These are phyloP conservation scores for Neurospora sp. DNA, from an alignment of 495 filamentous ascomycete species.

Conservation along the genomic window DNA sequence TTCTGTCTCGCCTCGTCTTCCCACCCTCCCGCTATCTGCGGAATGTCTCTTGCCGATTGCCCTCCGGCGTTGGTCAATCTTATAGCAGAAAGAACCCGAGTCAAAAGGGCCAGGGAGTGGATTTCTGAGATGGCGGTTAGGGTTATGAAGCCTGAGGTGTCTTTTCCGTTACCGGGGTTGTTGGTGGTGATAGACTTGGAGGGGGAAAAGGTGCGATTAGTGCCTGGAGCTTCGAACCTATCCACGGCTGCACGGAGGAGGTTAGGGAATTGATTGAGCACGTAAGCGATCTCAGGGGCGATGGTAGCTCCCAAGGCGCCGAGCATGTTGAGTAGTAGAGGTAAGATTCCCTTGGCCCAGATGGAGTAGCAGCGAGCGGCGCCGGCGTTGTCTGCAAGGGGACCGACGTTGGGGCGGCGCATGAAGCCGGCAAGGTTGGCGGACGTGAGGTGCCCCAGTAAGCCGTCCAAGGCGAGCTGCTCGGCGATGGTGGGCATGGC, in stretches of 20 bases:
- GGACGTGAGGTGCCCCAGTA: constrained; percentile 66
- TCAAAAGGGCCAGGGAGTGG: constrained; percentile 65
- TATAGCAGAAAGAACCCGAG: constrained; percentile 51
- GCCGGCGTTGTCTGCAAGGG: constrained; percentile 47
- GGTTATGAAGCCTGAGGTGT: constrained; percentile 43
- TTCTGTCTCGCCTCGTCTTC: constrained; percentile 38
- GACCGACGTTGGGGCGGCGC: constrained; percentile 57
- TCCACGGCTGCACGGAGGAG: constrained; percentile 55
- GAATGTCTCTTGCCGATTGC: constrained; percentile 41
- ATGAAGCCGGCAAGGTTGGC: constrained; percentile 65
- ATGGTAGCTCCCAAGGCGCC: constrained; percentile 66
- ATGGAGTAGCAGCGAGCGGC: constrained; percentile 61
- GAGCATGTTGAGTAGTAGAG: constrained; percentile 83
- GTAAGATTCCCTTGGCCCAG: constrained; percentile 81
- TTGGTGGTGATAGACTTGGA: background rate
- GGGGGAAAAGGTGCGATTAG: constrained; percentile 27
- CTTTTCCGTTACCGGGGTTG: background rate
- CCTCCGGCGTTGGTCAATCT: constrained; percentile 42
- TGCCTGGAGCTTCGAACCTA: constrained; percentile 45
- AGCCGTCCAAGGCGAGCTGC: constrained; percentile 73
- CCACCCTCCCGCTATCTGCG: constrained; percentile 54
- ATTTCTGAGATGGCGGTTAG: constrained; percentile 64
- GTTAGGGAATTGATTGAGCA: constrained; percentile 74
- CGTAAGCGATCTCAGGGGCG: constrained; percentile 72
- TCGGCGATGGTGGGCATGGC: constrained; percentile 75